Evolutionary conservation across 345 rosid species (phyloP), one percentile per base, ranked within the genome.

Genomic region (Citrus cavaleriei): DNA sequence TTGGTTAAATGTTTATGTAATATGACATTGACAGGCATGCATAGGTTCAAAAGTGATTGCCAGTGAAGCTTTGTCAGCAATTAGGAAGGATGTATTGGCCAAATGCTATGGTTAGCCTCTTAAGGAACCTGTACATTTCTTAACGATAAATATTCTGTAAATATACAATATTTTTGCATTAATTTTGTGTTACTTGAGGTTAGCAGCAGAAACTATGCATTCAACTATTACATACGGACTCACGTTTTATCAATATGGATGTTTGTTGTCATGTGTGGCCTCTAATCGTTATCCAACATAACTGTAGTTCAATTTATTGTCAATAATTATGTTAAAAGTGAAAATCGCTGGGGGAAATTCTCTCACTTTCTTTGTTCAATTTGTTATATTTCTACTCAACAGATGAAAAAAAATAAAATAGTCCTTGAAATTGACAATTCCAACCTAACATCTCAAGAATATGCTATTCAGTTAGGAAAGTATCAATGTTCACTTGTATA

Each of bases 1-100:
- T 73, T 34, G 32, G 18, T 73, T 74, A 34, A 66, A 51, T 30
- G 35, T 57, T 40, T 58, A 12, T 30, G 34, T 69, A 14, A 22
- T 68, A n/a, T 82, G 27, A 61, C 55, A 34, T 27, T 73, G 81
- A 30, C 93, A 96, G 99, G 99, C 99, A 79, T 91, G 98, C 86
- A 94, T 96, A 78, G 99, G 99, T 83, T 55, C 99, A 68, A 96
- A 93, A 85, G 98, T 96, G 78, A 92, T 96, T 76, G 97, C 99
- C 28, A 96, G 99, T 72, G 99, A 96, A 85, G 70, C 95, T 27
- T 87, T 94, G 64, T 90, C 98, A 70, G 97, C 99, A 70, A 91
- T 96, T 81, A 89, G 98, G 79, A 96, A 96, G 87, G 99, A 96
- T 89, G 99, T 96, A 38, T 87, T 96, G 82, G 95, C 99, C 77